These are phyloP conservation scores for Tillandsia fasciculata DNA, from an alignment of 176 grass and related monocot genomes.

Conservation along the genomic window DNA sequence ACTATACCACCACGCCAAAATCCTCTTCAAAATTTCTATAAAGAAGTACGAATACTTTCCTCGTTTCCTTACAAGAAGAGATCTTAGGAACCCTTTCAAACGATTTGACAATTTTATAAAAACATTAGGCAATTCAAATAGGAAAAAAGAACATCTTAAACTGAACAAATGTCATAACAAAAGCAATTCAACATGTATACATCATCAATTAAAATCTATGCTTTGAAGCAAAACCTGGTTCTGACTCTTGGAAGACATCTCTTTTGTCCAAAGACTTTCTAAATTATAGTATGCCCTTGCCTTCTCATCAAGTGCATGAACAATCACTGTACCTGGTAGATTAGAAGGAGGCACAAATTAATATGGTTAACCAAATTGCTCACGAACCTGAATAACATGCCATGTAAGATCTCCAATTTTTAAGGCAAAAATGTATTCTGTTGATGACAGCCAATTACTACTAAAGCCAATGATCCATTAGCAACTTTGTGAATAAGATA, in stretches of 20 bases:
- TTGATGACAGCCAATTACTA: not conserved
- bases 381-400: not conserved
- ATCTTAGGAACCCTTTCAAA: too few relatives aligned
- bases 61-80: too few relatives aligned
- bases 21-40: too few relatives aligned
- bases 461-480: not conserved
- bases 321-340: constrained; percentile 64
- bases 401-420: too few relatives aligned
- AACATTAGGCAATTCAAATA: too few relatives aligned
- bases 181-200: not conserved
- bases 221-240: constrained; percentile 35
- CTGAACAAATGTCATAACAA: not conserved
- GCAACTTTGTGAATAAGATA: constrained; percentile 2
- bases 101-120: too few relatives aligned
- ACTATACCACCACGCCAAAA: too few relatives aligned
- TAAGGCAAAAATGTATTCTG: not conserved
- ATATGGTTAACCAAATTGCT: not conserved
- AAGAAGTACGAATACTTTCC: too few relatives aligned
- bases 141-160: too few relatives aligned
- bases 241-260: constrained; percentile 41
- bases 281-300: constrained; percentile 94
- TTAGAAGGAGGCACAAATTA: not conserved
- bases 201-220: not conserved
- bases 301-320: constrained; percentile 94
- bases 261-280: constrained; percentile 82